phyloP scores from a whole-genome alignment of 2,329 filamentous ascomycete species.

The Penicillium brevicompactum region DNA sequence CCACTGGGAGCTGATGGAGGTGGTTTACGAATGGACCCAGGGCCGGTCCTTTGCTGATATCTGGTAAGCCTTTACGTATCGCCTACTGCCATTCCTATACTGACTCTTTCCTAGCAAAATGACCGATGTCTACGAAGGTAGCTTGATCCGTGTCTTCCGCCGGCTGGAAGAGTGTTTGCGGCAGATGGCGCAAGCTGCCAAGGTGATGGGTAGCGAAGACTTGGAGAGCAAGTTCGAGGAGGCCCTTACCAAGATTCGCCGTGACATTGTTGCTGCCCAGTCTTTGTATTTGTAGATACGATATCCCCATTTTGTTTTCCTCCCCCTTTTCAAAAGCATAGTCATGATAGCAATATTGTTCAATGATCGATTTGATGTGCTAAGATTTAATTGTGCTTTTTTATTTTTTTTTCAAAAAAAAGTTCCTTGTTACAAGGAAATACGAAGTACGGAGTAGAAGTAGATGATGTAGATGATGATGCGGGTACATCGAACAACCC shows the following conservation, averaged over 20 bases:
- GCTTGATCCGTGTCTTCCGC: conserved; percentile 92
- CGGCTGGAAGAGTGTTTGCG: conserved; percentile 90
- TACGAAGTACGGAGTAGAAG: background rate
- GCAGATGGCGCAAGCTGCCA: conserved; percentile 92
- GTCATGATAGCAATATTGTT: background rate
- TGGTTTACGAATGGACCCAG: conserved; percentile 88
- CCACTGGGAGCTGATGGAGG: conserved; percentile 96
- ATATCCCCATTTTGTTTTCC: conserved; percentile 19
- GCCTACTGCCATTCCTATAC: conserved; percentile 8
- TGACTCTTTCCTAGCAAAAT: conserved; percentile 71
- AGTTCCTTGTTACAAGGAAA: background rate
- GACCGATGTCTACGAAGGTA: conserved; percentile 97
- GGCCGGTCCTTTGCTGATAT: conserved; percentile 90
- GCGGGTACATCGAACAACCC: conserved; percentile 5
- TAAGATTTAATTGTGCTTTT: background rate
- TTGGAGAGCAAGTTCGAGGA: conserved; percentile 89
- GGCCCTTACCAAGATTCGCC: conserved; percentile 79
- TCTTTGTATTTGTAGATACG: conserved; percentile 76
- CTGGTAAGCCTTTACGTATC: conserved; percentile 66
- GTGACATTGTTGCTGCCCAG: conserved; percentile 94
- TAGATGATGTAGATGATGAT: conserved; percentile 8
- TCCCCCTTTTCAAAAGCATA: conserved; percentile 7
- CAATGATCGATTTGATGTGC: background rate
- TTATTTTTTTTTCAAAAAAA: background rate
- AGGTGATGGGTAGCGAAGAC: conserved; percentile 98